Evolutionary conservation across 1,284 basidiomycete genomes (phyloP), one percentile per base, ranked within the genome.

Genomic region (Fomitopsis pinicola): DNA sequence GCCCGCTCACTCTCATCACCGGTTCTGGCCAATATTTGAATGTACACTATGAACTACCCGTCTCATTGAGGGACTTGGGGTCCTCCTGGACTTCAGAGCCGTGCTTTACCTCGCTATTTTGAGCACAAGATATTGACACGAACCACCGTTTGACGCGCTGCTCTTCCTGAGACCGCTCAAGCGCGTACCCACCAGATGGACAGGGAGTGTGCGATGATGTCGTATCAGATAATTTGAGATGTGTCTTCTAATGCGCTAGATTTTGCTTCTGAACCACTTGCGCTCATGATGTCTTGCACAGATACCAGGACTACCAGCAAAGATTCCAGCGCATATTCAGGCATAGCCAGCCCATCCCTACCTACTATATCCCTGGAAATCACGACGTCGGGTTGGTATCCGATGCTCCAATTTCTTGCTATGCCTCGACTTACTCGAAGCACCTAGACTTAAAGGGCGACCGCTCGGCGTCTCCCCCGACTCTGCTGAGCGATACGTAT

Each of bases 331-430:
- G 77, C 22, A 91, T 92, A 42, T 94, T 94, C 74, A 72, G 77
- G 12, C 65, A 79, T 12, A 69, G 78, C 54, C 60, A 70, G 19
- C 66, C 67, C 14, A 72, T 79, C 57, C 83, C 77, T 61, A 76
- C 82, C 63, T 88, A 90, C 71, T 92, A 87, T 69, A 82, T 95
- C 33, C 89, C 94, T 1, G 95, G 95, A 7, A 97, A 97, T 71
- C 92, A 94, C 68, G 95, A 97, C 70, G 82, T 91, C 46, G 92
- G 90, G 84, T 91, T 69, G 54, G 78, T 71, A 30, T 33, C 59
- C 30, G 38, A 4, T 59, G 12, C 54, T 28, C 35, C 12, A 1
- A 36, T 1, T 36, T 8, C 30, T 33, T 40, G 14, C 12, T 40
- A 8, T 40, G 14, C 38, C 3, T 15, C 3, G 38, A 40, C 38